Evolutionary conservation across 306 rosid species (phyloP), one percentile per base, ranked within the genome.

Genomic region (Cucurbita ficifolia): DNA sequence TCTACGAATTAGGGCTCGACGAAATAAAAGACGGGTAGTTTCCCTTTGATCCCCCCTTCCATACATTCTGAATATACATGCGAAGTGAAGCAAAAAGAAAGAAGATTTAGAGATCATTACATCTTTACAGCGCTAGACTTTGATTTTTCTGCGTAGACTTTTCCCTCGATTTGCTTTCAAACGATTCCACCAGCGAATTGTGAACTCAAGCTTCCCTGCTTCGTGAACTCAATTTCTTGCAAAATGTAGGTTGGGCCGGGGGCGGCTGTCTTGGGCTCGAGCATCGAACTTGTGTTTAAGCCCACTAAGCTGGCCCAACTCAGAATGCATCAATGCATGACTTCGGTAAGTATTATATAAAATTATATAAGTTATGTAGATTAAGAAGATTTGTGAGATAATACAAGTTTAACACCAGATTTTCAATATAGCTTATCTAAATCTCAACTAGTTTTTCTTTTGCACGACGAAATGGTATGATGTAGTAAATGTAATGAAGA

Each of bases 11-110:
- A 69, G 5, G 43, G 59, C 29, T 42, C 13, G 39, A 50, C 13
- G 24, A 49, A 38, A 48, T 21, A 29, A 56, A 6, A 56, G 19
- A 40, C 8, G 36, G 68, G 48, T 46, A 43, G 62, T 52, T 43
- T 81, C 82, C 98, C 97, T 93, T 93, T 49, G 98, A 90, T 61
- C 96, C 98, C 97, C 97, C 83, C 98, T 88, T 83, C 98, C 98
- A 46, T 94, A 87, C 97, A 90, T 88, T 63, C 98, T 93, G 83
- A 80, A 83, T 52, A 73, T n/a, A 74, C 53, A 39, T 43, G 53
- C 35, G 2, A 65, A 74, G 39, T 43, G 63, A 48, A 42, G 76
- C 36, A 38, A 36, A 16, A 10, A 64, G 71, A 19, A 42, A 5
- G 10, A n/a, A 19, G 46, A 72, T 36, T 52, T 14, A 11, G 81